Conservation (phyloP, 768 basidiomycete species). For the Mycena alexandri region DNA sequence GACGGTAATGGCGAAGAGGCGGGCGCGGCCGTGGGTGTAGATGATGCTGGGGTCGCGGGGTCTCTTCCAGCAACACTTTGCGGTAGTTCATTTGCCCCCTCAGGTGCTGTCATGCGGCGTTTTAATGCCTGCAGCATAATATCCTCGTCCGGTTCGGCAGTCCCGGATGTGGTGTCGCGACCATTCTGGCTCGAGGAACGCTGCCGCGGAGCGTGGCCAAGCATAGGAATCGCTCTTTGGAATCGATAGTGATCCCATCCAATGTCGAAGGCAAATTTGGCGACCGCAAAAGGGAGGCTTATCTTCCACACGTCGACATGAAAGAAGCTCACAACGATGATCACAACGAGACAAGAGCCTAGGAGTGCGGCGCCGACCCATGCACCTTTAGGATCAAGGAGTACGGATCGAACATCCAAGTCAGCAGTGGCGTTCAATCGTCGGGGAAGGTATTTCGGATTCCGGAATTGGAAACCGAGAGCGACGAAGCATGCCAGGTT, state of each 20-base stretch:
- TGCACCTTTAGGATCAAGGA: slow-evolving; percentile 82
- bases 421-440: slow-evolving; percentile 52
- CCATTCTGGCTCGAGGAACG: slow-evolving; percentile 35
- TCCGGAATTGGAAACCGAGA: slow-evolving; percentile 71
- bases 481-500: slow-evolving; percentile 70
- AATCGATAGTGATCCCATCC: slow-evolving; percentile 68
- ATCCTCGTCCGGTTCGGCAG: slow-evolving; percentile 28
- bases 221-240: slow-evolving; percentile 42
- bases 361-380: slow-evolving; percentile 79
- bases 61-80: neutral
- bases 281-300: slow-evolving; percentile 81
- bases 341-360: slow-evolving; percentile 73
- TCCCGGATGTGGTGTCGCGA: slow-evolving; percentile 21
- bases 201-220: slow-evolving; percentile 37
- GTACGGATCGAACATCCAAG: slow-evolving; percentile 67
- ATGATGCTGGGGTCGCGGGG: neutral
- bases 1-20: neutral
- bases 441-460: slow-evolving; percentile 65
- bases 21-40: neutral
- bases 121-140: slow-evolving; percentile 30
- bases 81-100: neutral
- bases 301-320: slow-evolving; percentile 88
- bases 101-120: slow-evolving; percentile 24
- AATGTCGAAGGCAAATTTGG: slow-evolving; percentile 79
- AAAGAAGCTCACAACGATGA: slow-evolving; percentile 83